A percentile compares a stretch with the other conserved stretches of the same genome.
phyloP scores from a whole-genome alignment of 1,139 yeast species.

The Yamadazyma spencermartinsiae region DNA sequence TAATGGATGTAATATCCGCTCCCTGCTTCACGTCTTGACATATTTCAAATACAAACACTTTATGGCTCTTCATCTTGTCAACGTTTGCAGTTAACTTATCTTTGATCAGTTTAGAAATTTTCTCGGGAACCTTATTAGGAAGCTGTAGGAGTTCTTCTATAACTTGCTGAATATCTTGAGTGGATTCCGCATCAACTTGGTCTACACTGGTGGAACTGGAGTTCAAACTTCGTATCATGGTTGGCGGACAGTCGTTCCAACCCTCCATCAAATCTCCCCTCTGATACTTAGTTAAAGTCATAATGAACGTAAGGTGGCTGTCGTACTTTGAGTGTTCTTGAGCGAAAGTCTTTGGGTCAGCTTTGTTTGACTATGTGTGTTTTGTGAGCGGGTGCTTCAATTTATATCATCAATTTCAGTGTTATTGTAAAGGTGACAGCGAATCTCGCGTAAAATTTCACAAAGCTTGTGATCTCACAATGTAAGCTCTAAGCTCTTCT shows the following conservation, averaged over 20 bases:
- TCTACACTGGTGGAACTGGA: slow-evolving; percentile 9
- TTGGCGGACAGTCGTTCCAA: slow-evolving; percentile 49
- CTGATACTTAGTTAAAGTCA: slow-evolving; percentile 40
- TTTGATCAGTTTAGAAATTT: slow-evolving; percentile 39
- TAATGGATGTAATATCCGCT: slow-evolving; percentile 11
- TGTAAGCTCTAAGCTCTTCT: slow-evolving; percentile 14
- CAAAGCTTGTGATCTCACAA: too few species aligned
- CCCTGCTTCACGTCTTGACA: slow-evolving; percentile 11
- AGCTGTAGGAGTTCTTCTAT: slow-evolving; percentile 16
- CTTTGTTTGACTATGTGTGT: too few species aligned
- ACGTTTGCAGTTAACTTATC: slow-evolving; percentile 24
- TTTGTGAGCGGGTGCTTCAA: too few species aligned
- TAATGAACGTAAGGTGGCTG: too few species aligned
- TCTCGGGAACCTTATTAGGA: slow-evolving; percentile 28
- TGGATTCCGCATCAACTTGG: background rate
- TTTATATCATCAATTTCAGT: too few species aligned
- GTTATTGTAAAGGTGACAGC: too few species aligned
- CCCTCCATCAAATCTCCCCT: slow-evolving; percentile 45
- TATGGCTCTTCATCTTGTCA: slow-evolving; percentile 19
- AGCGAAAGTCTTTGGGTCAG: too few species aligned
- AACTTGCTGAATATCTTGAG: background rate
- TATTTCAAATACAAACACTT: slow-evolving; percentile 19
- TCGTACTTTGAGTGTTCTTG: too few species aligned
- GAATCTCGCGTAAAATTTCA: background rate
- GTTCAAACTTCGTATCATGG: slow-evolving; percentile 14